Percentiles rank a stretch among this genome's conserved stretches.
Evolutionary conservation across 768 basidiomycete genomes (phyloP).

Genomic region (Lactarius quietus): DNA sequence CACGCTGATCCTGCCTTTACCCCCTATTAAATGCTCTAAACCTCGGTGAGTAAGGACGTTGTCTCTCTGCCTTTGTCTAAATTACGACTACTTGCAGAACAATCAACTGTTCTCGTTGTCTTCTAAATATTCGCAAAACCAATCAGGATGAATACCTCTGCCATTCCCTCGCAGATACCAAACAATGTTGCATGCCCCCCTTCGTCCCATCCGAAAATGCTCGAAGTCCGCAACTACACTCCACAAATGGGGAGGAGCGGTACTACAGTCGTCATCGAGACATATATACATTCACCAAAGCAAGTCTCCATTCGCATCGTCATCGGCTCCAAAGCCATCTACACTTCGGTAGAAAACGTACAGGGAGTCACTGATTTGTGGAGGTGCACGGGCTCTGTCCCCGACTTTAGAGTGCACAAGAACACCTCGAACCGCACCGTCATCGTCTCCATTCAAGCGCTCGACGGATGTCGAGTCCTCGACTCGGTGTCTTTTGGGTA

Average conservation of each 20-base stretch:
- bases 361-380: constrained; percentile 50
- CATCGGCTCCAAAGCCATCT: constrained; percentile 63
- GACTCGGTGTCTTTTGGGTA: constrained; percentile 69
- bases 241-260: constrained; percentile 63
- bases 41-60: not conserved
- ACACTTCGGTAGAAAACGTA: constrained; percentile 59
- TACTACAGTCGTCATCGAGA: constrained; percentile 58
- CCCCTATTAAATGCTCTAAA: not conserved
- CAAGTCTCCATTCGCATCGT: constrained; percentile 68
- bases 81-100: not conserved
- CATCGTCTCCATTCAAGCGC: constrained; percentile 58
- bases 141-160: constrained; percentile 7
- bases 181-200: constrained; percentile 30
- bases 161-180: constrained; percentile 1
- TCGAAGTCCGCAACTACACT: constrained; percentile 62
- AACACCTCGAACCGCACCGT: constrained; percentile 40
- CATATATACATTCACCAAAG: constrained; percentile 47
- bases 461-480: constrained; percentile 50
- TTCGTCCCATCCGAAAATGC: constrained; percentile 49
- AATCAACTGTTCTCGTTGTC: not conserved
- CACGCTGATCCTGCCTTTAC: not conserved
- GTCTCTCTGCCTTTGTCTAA: not conserved
- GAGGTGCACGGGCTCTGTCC: constrained; percentile 64
- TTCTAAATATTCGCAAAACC: not conserved
- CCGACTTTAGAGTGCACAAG: constrained; percentile 45